These are phyloP conservation scores for Colletotrichum endophyticum DNA, from an alignment of 2,329 filamentous ascomycete species.

Conservation along the genomic window DNA sequence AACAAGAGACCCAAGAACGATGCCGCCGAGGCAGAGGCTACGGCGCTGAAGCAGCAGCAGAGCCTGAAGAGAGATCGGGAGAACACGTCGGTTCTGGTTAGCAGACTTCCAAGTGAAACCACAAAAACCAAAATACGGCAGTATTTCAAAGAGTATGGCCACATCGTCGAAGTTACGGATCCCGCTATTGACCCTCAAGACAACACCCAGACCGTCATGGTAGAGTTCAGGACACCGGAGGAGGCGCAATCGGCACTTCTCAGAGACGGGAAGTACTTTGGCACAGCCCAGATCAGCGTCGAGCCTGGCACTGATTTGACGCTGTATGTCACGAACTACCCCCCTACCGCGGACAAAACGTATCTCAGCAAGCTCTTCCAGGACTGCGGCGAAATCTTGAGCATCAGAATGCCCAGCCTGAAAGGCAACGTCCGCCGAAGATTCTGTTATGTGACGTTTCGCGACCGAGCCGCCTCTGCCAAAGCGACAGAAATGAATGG, in stretches of 20 bases:
- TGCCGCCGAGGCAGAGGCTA: conserved; percentile 32
- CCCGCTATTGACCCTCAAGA: conserved; percentile 48
- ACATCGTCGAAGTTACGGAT: conserved; percentile 78
- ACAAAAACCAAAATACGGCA: conserved; percentile 78
- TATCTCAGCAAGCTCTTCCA: conserved; percentile 74
- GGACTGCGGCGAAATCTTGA: conserved; percentile 81
- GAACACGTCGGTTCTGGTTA: conserved; percentile 83
- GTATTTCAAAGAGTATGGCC: conserved; percentile 91
- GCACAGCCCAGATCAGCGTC: conserved; percentile 75
- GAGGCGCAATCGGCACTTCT: conserved; percentile 83
- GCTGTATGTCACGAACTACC: conserved; percentile 90
- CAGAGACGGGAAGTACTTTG: conserved; percentile 80
- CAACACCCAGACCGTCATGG: conserved; percentile 68
- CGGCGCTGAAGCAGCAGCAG: conserved; percentile 36
- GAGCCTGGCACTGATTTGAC: conserved; percentile 78
- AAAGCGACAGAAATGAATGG: conserved; percentile 77
- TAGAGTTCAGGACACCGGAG: conserved; percentile 84
- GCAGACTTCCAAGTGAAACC: conserved; percentile 73
- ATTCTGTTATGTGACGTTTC: conserved; percentile 96
- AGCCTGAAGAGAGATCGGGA: conserved; percentile 82
- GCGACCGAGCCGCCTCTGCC: conserved; percentile 68
- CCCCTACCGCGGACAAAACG: conserved; percentile 73
- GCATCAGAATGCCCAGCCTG: conserved; percentile 87
- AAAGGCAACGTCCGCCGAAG: conserved; percentile 87
- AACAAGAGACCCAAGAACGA: conserved; percentile 72